A percentile compares a stretch with the other conserved stretches of the same genome.
These are phyloP conservation scores for Penicillium turbatum DNA, from an alignment of 495 filamentous ascomycete species.

Conservation along the genomic window DNA sequence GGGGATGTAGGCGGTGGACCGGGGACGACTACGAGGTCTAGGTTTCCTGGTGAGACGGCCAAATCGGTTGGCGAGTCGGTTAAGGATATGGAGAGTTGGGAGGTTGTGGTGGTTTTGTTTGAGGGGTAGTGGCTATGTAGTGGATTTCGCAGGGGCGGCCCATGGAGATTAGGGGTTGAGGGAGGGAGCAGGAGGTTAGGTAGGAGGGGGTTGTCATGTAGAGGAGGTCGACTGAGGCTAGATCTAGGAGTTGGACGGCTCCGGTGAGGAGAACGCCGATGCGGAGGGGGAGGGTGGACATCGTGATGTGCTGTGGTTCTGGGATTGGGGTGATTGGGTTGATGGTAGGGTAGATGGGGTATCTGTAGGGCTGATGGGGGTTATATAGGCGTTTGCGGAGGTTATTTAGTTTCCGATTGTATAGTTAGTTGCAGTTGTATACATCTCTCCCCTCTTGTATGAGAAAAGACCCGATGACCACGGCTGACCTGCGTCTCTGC, in stretches of 20 bases:
- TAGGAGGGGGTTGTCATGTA: conserved; percentile 44
- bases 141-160: conserved; percentile 40
- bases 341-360: too few relatives aligned
- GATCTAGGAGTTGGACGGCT: conserved; percentile 46
- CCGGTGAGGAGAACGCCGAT: conserved; percentile 46
- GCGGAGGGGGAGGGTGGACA: conserved; percentile 12
- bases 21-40: conserved; percentile 51
- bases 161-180: conserved; percentile 31
- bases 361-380: too few relatives aligned
- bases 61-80: conserved; percentile 40
- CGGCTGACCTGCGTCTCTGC: too few relatives aligned
- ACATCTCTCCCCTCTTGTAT: too few relatives aligned
- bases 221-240: conserved; percentile 46
- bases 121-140: conserved; percentile 44
- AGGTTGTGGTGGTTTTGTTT: conserved; percentile 24
- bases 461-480: too few relatives aligned
- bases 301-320: neutral
- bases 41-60: conserved; percentile 42
- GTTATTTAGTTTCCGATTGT: too few relatives aligned
- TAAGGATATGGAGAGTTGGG: conserved; percentile 27
- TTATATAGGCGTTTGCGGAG: too few relatives aligned
- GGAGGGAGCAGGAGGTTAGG: conserved; percentile 27
- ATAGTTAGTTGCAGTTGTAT: too few relatives aligned
- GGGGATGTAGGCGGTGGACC: conserved; percentile 43
- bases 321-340: too few relatives aligned